A percentile compares a stretch with the other conserved stretches of the same genome.
Conservation (phyloP, 495 filamentous ascomycete genomes). For the Trichoderma orchidacearum region DNA sequence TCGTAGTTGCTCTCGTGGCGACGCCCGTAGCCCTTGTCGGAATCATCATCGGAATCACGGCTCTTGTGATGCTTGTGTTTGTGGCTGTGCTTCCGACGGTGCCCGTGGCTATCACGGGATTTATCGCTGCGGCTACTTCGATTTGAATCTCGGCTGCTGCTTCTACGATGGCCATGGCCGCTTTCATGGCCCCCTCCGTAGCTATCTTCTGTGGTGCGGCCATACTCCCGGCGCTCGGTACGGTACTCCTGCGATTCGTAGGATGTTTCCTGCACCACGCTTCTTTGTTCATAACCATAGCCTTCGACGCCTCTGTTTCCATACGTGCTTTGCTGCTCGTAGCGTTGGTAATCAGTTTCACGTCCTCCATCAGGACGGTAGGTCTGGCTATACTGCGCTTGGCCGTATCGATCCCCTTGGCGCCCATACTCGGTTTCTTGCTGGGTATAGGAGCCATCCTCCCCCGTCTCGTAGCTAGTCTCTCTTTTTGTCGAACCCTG, state of each 20-base stretch:
- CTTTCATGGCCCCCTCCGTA: background rate
- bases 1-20: background rate
- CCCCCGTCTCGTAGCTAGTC: conserved; percentile 6
- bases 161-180: background rate
- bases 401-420: conserved; percentile 29
- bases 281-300: conserved; percentile 23
- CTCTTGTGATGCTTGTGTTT: background rate
- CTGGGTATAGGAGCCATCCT: conserved; percentile 29
- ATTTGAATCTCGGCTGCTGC: background rate
- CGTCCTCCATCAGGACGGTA: conserved; percentile 27
- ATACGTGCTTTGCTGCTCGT: conserved; percentile 20
- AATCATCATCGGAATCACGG: background rate
- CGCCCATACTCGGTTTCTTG: conserved; percentile 30
- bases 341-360: conserved; percentile 28
- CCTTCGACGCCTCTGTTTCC: conserved; percentile 11
- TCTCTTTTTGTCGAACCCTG: conserved; percentile 6
- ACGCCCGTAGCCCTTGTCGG: background rate
- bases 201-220: background rate
- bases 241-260: conserved; percentile 6
- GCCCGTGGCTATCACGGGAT: conserved; percentile 5
- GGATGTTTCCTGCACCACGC: conserved; percentile 9
- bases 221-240: background rate
- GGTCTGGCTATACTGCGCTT: conserved; percentile 30
- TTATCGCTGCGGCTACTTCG: conserved; percentile 10
- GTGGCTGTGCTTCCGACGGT: background rate